Evolutionary conservation across 345 rosid species (phyloP), one percentile per base, ranked within the genome.

Genomic region (Populus simonii): DNA sequence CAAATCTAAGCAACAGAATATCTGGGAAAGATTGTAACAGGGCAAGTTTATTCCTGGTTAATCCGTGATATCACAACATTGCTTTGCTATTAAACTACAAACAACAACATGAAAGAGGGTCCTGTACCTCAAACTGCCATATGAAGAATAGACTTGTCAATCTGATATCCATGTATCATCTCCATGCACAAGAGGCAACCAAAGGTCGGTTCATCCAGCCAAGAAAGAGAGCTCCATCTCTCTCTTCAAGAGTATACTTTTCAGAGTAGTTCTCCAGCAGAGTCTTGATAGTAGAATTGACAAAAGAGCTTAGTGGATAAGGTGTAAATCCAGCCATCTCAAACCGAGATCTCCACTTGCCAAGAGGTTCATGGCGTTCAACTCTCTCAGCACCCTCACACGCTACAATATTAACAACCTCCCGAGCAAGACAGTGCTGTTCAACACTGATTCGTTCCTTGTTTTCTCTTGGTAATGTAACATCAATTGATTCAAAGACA

Each of bases 401-500:
- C 27, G 99, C 99, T 76, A 93, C 83, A 39, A 95, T 82, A 87
- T 95, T 95, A 85, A 95, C 99, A 16, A 95, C 80, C 74, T 95
- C 99, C 67, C 99, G 84, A 57, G 99, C 99, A 66, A 95, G 91
- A 75, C 99, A 93, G 78, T 95, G 99, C 84, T 95, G 99, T 87
- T 95, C 99, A 1, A 92, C 91, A 7, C 85, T 89, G 83, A 95
- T 83, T 70, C 99, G 86, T 68, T 93, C 96, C 90, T 86, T 95
- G 88, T 89, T 88, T 45, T 92, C 90, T 82, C 99, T 87, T 7
- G 94, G 90, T 2, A 95, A 88, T 51, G 88, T 85, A 72, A 86
- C 84, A 69, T 95, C 99, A 0, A 95, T 78, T 0, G 99, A 95
- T 68, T 95, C 98, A 13, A 95, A 95, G 35, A 93, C 81, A 5